Percentiles rank a stretch among this genome's conserved stretches.
Conservation (phyloP, 2,329 filamentous ascomycete species). For the Colletotrichum sp. region DNA sequence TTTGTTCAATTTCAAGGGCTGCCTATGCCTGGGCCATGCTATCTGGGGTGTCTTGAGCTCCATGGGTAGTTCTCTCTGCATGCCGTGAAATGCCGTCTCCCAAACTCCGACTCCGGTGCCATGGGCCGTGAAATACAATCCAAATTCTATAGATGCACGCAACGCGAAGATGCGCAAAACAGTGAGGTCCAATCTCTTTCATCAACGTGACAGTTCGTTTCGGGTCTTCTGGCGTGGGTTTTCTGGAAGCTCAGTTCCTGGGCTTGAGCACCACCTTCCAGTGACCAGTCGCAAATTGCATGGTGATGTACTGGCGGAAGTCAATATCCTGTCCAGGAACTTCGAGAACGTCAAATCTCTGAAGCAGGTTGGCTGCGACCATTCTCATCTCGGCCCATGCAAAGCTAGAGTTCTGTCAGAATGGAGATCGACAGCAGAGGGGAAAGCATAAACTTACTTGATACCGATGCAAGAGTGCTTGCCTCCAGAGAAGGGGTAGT, state of each 20-base stretch:
- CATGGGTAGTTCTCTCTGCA: neutral
- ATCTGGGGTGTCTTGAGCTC: neutral
- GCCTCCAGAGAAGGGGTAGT: conserved; percentile 23
- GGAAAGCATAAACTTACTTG: conserved; percentile 10
- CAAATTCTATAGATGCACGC: neutral
- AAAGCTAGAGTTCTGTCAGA: conserved; percentile 16
- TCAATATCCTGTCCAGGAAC: conserved; percentile 25
- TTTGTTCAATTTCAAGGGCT: neutral
- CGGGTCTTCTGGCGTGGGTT: fast-evolving
- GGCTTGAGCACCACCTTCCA: conserved; percentile 39
- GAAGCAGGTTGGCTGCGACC: conserved; percentile 25
- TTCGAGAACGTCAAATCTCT: conserved; percentile 26
- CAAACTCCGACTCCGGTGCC: neutral
- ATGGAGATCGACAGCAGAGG: neutral
- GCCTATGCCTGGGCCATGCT: neutral
- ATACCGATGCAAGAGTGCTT: conserved; percentile 29
- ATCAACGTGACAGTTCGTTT: neutral
- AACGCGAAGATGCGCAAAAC: neutral
- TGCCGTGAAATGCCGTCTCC: neutral
- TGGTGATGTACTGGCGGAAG: conserved; percentile 28
- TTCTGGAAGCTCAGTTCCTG: neutral
- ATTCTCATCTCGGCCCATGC: conserved; percentile 29
- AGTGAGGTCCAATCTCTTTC: neutral
- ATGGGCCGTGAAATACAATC: neutral
- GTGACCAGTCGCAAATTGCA: conserved; percentile 28